Conservation (phyloP, 192 early-diverging fungal genomes). For the Pilaira anomala region DNA sequence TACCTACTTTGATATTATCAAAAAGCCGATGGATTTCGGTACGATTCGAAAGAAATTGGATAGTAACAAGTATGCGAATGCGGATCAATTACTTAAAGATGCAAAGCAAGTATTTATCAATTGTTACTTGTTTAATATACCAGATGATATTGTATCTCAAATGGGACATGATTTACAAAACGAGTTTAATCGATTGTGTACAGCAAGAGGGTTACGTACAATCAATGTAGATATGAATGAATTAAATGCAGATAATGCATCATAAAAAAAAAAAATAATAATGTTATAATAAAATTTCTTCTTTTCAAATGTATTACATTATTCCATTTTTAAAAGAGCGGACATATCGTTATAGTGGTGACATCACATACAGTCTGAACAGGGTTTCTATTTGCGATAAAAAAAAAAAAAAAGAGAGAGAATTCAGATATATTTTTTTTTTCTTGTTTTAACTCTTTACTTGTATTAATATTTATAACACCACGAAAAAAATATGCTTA, state of each 20-base stretch:
- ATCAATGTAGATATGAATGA: constrained; percentile 11
- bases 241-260: background rate
- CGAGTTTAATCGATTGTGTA: constrained; percentile 17
- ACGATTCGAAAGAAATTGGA: constrained; percentile 72
- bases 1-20: constrained; percentile 60
- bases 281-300: no score
- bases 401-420: no score
- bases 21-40: constrained; percentile 81
- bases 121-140: constrained; percentile 67
- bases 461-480: background rate
- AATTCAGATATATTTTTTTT: no score
- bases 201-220: constrained; percentile 4
- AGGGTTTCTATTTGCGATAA: no score
- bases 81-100: constrained; percentile 54
- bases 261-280: no score
- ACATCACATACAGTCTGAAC: no score
- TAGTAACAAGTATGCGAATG: constrained; percentile 52
- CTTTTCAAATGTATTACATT: no score
- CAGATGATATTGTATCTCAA: constrained; percentile 55
- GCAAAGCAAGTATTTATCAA: constrained; percentile 62
- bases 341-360: no score
- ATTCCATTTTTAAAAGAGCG: no score
- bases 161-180: constrained; percentile 55
- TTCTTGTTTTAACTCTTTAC: background rate
- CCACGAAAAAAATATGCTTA: constrained; percentile 9